Conservation (phyloP, 371 early-diverging fungal genomes). For the Mortierella sp. region DNA sequence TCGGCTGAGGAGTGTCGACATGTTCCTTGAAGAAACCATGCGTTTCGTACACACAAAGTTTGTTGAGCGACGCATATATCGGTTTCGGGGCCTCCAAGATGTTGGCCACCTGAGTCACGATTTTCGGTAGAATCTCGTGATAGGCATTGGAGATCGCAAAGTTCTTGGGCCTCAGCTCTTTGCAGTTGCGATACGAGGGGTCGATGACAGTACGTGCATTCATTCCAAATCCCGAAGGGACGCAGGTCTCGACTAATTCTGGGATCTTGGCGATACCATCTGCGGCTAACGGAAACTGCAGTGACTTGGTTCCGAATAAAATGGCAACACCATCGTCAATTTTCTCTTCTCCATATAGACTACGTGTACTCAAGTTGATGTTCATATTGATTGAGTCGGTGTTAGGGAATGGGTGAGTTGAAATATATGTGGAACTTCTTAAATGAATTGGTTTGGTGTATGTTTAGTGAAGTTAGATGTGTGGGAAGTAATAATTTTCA, state of each 20-base stretch:
- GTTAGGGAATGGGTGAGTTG: too few species aligned
- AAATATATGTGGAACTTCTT: too few species aligned
- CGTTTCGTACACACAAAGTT: slow-evolving; percentile 4
- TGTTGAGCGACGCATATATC: slow-evolving; percentile 8
- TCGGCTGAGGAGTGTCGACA: slow-evolving; percentile 2
- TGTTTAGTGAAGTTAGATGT: too few species aligned
- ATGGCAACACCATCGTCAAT: too few species aligned
- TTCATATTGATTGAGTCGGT: too few species aligned
- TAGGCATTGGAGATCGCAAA: background rate
- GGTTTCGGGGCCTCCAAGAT: background rate
- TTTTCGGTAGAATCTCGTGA: background rate
- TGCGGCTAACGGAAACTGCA: too few species aligned
- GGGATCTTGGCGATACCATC: too few species aligned
- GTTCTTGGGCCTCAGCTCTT: background rate
- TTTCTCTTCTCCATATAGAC: too few species aligned
- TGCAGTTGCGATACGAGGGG: slow-evolving; percentile 2
- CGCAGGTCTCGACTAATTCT: background rate
- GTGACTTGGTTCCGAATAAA: too few species aligned
- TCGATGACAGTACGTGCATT: background rate
- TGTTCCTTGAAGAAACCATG: slow-evolving; percentile 10
- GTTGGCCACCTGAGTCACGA: background rate
- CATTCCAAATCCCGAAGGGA: background rate
- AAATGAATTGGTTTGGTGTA: too few species aligned
- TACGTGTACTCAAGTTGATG: background rate
- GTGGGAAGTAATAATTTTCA: too few species aligned